These are phyloP conservation scores for Albophoma yamanashiensis DNA, from an alignment of 2,329 filamentous ascomycete genomes.

Conservation along the genomic window DNA sequence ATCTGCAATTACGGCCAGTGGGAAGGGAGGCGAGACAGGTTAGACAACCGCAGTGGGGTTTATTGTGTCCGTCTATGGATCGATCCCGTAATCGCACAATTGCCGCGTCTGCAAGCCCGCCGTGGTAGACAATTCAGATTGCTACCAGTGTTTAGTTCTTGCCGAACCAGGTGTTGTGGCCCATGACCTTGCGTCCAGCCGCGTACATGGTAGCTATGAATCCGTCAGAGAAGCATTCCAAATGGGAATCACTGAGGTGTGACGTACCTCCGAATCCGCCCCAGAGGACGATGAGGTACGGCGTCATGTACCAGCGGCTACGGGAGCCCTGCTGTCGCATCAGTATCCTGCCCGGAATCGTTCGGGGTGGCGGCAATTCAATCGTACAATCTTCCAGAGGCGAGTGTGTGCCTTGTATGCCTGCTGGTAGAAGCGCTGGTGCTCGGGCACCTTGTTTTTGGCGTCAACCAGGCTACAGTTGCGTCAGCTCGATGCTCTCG, in stretches of 20 bases:
- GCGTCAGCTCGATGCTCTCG: conserved; percentile 15
- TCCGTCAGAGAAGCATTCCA: conserved; percentile 10
- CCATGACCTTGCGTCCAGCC: conserved; percentile 60
- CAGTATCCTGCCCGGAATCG: conserved; percentile 1
- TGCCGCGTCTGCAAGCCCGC: neutral
- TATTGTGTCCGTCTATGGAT: neutral
- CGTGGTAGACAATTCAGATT: neutral
- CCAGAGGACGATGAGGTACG: conserved; percentile 57
- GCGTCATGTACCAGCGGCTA: conserved; percentile 54
- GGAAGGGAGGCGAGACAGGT: neutral
- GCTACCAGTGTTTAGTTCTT: conserved; percentile 29
- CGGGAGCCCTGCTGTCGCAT: conserved; percentile 42
- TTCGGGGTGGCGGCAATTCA: conserved; percentile 6
- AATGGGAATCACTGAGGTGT: neutral
- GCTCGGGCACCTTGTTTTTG: conserved; percentile 64
- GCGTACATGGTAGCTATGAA: conserved; percentile 52
- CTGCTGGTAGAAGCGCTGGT: conserved; percentile 66
- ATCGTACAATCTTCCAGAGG: conserved; percentile 67
- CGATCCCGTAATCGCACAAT: neutral
- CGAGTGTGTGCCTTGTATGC: conserved; percentile 59
- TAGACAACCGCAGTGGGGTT: neutral
- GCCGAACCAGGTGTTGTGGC: conserved; percentile 71
- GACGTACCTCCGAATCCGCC: conserved; percentile 51
- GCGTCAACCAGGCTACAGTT: conserved; percentile 50
- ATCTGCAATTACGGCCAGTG: neutral